phyloP scores from a whole-genome alignment of 148 eudicot genomes.

The Tetragonia tetragonoides region DNA sequence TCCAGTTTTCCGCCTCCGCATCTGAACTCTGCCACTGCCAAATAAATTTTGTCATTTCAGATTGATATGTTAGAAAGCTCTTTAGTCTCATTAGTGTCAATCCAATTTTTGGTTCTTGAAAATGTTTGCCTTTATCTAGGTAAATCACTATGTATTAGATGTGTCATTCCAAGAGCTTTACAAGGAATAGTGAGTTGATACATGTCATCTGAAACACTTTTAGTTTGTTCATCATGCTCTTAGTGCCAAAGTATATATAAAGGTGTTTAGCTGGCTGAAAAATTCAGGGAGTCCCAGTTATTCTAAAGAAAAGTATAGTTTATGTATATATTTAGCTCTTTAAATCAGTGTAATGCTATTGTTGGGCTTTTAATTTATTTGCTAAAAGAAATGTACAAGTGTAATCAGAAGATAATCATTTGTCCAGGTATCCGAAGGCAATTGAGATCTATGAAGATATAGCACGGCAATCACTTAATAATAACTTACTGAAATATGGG shows the following conservation, averaged over 20 bases:
- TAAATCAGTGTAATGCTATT: not conserved
- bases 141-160: too few species aligned
- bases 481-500: constrained; percentile 57
- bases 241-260: not conserved
- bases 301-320: not conserved
- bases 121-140: not conserved
- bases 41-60: not conserved
- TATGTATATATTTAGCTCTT: not conserved
- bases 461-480: constrained; percentile 58
- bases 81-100: not conserved
- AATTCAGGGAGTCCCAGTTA: not conserved
- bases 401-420: not conserved
- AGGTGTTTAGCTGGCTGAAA: not conserved
- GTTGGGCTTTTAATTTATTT: constrained; percentile 1
- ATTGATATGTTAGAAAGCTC: not conserved
- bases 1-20: not conserved
- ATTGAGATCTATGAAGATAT: constrained; percentile 72
- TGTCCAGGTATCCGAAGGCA: constrained; percentile 58
- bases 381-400: constrained; percentile 1
- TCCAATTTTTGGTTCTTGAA: not conserved
- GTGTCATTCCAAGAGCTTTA: not conserved
- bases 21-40: not conserved
- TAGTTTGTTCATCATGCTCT: not conserved
- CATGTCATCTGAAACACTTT: not conserved
- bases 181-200: not conserved